These are phyloP conservation scores for Penicillium salamii DNA, from an alignment of 495 filamentous ascomycete genomes.

Conservation along the genomic window DNA sequence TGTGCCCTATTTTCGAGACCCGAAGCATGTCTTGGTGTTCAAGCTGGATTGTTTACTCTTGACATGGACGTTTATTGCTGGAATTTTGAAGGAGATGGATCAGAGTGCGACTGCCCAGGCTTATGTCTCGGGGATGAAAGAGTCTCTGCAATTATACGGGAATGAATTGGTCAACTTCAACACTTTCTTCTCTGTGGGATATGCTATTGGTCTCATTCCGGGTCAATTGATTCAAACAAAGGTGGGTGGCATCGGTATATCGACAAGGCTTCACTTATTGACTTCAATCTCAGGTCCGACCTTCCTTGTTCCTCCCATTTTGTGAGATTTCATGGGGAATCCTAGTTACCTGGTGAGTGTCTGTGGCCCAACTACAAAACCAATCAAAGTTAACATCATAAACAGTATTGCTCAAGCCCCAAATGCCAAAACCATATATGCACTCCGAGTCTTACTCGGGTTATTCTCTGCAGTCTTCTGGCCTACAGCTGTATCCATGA, in stretches of 20 bases:
- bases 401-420: constrained; percentile 5
- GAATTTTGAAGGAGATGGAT: constrained; percentile 9
- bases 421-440: constrained; percentile 14
- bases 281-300: background rate
- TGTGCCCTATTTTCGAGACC: constrained; percentile 2
- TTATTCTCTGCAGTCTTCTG: constrained; percentile 19
- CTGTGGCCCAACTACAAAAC: too few species aligned
- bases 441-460: constrained; percentile 14
- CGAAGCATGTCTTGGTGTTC: constrained; percentile 5
- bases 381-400: background rate
- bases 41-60: constrained; percentile 5
- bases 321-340: constrained; percentile 8
- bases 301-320: constrained; percentile 1
- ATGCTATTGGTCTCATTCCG: constrained; percentile 6
- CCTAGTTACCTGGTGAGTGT: constrained; percentile 5
- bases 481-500: constrained; percentile 13
- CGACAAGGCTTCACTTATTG: background rate
- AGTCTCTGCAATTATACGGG: constrained; percentile 1
- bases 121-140: constrained; percentile 8
- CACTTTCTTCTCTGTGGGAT: constrained; percentile 2
- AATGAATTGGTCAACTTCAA: constrained; percentile 7
- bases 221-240: constrained; percentile 8
- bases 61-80: constrained; percentile 10
- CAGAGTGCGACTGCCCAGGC: constrained; percentile 6
- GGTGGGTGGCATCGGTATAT: background rate